These are phyloP conservation scores for Salisapilia sapeloensis DNA, from an alignment of 352 stramenopile genomes.

Conservation along the genomic window DNA sequence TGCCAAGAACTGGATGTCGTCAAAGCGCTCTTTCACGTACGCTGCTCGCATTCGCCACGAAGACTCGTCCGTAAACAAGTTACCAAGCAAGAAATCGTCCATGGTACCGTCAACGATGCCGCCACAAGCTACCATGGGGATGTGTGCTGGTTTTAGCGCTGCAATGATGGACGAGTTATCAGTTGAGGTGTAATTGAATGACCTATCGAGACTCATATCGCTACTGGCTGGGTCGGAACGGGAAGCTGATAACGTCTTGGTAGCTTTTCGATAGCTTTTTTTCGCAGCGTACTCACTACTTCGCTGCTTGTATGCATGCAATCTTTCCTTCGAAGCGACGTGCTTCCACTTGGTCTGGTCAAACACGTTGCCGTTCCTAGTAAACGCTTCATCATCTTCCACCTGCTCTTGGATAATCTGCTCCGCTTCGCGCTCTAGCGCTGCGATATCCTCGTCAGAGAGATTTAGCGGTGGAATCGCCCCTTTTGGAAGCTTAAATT, in stretches of 20 bases:
- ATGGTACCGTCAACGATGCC: constrained; percentile 19
- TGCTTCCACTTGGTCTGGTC: constrained; percentile 27
- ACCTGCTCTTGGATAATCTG: constrained; percentile 38
- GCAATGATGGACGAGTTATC: constrained; percentile 3
- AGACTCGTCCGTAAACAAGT: constrained; percentile 13
- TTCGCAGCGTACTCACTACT: constrained; percentile 1
- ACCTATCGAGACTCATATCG: background rate
- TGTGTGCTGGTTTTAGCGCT: constrained; percentile 10
- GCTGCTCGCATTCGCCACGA: constrained; percentile 15
- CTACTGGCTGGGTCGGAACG: background rate
- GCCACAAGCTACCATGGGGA: constrained; percentile 14
- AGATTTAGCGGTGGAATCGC: constrained; percentile 12
- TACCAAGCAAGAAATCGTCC: constrained; percentile 25
- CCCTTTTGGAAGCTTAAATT: constrained; percentile 9
- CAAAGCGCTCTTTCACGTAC: constrained; percentile 19
- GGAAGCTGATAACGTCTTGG: constrained; percentile 2
- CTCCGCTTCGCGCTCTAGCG: constrained; percentile 24
- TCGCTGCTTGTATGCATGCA: constrained; percentile 39
- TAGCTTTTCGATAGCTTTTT: background rate
- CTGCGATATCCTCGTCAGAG: constrained; percentile 12
- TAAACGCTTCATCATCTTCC: constrained; percentile 27
- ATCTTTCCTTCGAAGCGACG: constrained; percentile 25
- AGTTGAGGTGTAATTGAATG: constrained; percentile 6
- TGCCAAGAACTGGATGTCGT: constrained; percentile 15
- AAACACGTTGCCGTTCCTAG: constrained; percentile 15